These are phyloP conservation scores for Penicillium corylophilum DNA, from an alignment of 2,329 filamentous ascomycete species.

Conservation along the genomic window DNA sequence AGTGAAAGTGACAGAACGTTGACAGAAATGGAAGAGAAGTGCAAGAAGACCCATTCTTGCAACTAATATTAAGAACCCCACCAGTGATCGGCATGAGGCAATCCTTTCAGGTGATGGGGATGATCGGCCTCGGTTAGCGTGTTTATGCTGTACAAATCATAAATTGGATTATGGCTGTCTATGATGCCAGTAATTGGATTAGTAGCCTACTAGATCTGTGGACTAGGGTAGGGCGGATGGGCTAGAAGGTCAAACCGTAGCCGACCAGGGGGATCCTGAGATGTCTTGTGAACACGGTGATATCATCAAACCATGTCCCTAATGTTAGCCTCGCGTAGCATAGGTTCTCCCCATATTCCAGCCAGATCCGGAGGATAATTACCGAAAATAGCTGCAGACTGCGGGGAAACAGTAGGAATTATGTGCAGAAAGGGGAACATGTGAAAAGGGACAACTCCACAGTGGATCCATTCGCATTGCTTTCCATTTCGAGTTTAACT, in stretches of 20 bases:
- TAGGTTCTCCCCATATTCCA: neutral
- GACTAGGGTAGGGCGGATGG: neutral
- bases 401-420: neutral
- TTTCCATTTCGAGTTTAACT: slow-evolving; percentile 2
- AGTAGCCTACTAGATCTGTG: neutral
- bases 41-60: neutral
- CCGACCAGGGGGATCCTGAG: no score
- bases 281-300: neutral
- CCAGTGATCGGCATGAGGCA: neutral
- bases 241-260: neutral
- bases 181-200: neutral
- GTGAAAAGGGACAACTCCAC: neutral
- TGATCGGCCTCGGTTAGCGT: neutral
- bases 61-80: neutral
- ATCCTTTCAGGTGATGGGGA: neutral
- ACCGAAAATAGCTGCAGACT: neutral
- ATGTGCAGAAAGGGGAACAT: neutral
- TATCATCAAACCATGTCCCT: neutral
- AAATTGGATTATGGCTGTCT: neutral
- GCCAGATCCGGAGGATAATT: neutral
- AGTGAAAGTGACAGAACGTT: neutral
- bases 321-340: no score
- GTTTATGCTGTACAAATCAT: neutral
- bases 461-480: slow-evolving; percentile 5
- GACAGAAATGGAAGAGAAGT: neutral